Percentiles rank a stretch among this genome's conserved stretches.
These are phyloP conservation scores for Septoria linicola DNA, from an alignment of 2,329 filamentous ascomycete species.

Conservation along the genomic window DNA sequence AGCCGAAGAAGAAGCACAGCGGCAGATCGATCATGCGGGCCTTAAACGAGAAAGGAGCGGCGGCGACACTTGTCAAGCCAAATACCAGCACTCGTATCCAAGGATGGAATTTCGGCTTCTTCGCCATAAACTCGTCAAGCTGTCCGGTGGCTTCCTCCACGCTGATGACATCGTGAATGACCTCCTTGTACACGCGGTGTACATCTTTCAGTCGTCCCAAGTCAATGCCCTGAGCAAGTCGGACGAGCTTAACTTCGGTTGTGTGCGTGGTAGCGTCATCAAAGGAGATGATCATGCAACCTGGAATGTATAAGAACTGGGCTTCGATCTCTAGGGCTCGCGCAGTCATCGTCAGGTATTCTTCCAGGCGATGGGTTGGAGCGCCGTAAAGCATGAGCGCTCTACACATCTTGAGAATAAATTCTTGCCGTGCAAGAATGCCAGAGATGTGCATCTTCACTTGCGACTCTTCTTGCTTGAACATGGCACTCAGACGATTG, in stretches of 20 bases:
- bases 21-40: slow-evolving; percentile 75
- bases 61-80: slow-evolving; percentile 71
- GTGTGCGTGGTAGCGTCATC: slow-evolving; percentile 71
- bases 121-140: slow-evolving; percentile 62
- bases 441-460: slow-evolving; percentile 62
- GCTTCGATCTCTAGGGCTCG: slow-evolving; percentile 82
- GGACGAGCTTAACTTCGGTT: slow-evolving; percentile 72
- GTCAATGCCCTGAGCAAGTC: slow-evolving; percentile 66
- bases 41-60: slow-evolving; percentile 77
- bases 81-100: slow-evolving; percentile 62
- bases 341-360: slow-evolving; percentile 86
- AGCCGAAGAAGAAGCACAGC: slow-evolving; percentile 71
- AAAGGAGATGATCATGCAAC: slow-evolving; percentile 92
- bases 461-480: slow-evolving; percentile 53
- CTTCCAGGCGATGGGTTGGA: slow-evolving; percentile 85
- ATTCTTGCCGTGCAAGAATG: slow-evolving; percentile 77
- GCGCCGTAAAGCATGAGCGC: slow-evolving; percentile 88
- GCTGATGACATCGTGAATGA: slow-evolving; percentile 69
- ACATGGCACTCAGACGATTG: slow-evolving; percentile 36
- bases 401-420: slow-evolving; percentile 78
- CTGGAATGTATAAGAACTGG: slow-evolving; percentile 88
- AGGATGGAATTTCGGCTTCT: slow-evolving; percentile 53
- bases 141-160: slow-evolving; percentile 67
- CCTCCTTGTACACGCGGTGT: slow-evolving; percentile 75
- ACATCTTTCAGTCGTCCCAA: slow-evolving; percentile 71